These are phyloP conservation scores for Ceraceosorus bombacis DNA, from an alignment of 1,284 basidiomycete species.

Conservation along the genomic window DNA sequence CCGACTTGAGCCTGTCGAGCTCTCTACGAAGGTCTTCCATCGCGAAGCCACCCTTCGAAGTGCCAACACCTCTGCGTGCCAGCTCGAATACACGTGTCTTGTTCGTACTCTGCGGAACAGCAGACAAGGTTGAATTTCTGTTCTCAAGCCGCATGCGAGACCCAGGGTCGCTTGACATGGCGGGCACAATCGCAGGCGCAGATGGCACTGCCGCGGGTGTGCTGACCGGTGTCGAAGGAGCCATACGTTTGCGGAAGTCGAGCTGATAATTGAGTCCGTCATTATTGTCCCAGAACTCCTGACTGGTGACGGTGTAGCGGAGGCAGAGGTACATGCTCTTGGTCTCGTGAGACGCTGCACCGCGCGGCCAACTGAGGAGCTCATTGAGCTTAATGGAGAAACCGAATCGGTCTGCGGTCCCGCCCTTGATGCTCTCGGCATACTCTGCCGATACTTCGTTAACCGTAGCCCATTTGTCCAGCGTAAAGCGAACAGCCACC, in stretches of 20 bases:
- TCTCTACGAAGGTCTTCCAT: conserved; percentile 53
- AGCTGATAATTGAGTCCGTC: conserved; percentile 69
- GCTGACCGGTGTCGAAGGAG: conserved; percentile 11
- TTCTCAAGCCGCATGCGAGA: background rate
- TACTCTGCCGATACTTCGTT: conserved; percentile 80
- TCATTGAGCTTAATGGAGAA: conserved; percentile 56
- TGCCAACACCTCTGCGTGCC: conserved; percentile 30
- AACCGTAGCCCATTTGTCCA: conserved; percentile 91
- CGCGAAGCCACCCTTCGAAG: conserved; percentile 41
- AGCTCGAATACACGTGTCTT: conserved; percentile 31
- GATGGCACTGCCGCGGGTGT: conserved; percentile 6
- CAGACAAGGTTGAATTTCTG: background rate
- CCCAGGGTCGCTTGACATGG: background rate
- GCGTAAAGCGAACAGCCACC: conserved; percentile 81
- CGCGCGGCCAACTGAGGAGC: conserved; percentile 41
- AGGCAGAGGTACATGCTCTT: conserved; percentile 78
- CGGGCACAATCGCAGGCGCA: background rate
- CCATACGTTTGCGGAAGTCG: conserved; percentile 47
- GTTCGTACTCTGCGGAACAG: conserved; percentile 16
- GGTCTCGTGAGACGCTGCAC: conserved; percentile 61
- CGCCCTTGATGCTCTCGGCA: conserved; percentile 57
- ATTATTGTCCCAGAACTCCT: conserved; percentile 85
- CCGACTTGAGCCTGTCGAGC: conserved; percentile 52
- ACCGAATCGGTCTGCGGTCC: conserved; percentile 58
- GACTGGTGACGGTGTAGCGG: conserved; percentile 64